Base-by-base conservation (phyloP, 345 rosid genomes). In the Eucalyptus marginata region DNA sequence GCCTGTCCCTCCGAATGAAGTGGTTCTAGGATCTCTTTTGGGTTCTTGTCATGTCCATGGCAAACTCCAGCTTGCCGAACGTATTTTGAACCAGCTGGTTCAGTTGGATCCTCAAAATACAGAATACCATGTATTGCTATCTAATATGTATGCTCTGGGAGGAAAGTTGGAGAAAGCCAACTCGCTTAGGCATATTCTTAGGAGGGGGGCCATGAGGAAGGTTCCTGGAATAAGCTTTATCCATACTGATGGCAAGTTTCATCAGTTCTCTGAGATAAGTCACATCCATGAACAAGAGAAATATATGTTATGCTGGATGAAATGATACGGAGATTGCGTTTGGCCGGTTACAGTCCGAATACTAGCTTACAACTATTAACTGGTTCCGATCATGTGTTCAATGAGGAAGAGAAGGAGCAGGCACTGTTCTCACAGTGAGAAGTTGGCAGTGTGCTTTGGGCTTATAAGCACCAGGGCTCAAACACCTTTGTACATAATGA, bases 181-280 rank as follows among this genome's bases (percentile, higher is more conserved):
- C 89, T 87, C 89, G 27, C 89, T 94, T 52, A 87, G 97, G 87
- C 93, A 93, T 40, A 92, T 88, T 89, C 92, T 97, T 87, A 93
- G 90, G 91, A 88, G 83, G 85, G 91, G 86, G 91, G 96, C 96
- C 80, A 92, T 91, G 58, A 94, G 92, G 86, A 95, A 95, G 92
- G 89, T 91, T 86, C 99, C 98, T 14, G 99, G 99, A 89, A 91
- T 96, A 91, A 96, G 98, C 92, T 95, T 92, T 27, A 93, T 97
- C 87, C 94, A 94, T 87, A 87, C 92, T 13, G 89, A 90, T 22
- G 95, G 95, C 43, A 90, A 93, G 27, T 90, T 94, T 87, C 96
- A 96, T 92, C 94, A 91, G 86, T 97, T 97, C 89, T 90, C 92
- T 88, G 92, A 31, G 99, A 95, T 85, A 94, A 91, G 90, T 94